phyloP scores from a whole-genome alignment of 2,329 filamentous ascomycete genomes.

The Curvularia spicifera region DNA sequence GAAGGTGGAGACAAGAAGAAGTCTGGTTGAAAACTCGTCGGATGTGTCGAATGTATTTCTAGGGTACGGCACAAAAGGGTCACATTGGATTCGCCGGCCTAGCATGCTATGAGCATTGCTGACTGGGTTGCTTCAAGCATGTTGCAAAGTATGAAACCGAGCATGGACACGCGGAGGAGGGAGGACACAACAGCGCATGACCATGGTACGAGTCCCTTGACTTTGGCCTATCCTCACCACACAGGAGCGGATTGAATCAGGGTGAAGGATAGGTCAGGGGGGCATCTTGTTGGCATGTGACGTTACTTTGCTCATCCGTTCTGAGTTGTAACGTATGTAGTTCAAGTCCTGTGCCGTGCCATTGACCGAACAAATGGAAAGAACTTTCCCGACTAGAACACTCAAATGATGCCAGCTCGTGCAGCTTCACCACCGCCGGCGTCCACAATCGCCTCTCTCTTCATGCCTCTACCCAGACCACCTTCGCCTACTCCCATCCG shows the following conservation, averaged over 20 bases:
- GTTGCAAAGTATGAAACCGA: not conserved
- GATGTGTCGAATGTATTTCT: not conserved
- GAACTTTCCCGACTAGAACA: not conserved
- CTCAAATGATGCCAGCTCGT: conserved; percentile 55
- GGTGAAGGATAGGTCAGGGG: not conserved
- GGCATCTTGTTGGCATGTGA: conserved; percentile 8
- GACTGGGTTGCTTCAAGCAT: not conserved
- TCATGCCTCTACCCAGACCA: conserved; percentile 65
- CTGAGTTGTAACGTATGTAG: conserved; percentile 1
- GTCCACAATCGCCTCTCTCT: conserved; percentile 61
- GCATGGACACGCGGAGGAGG: not conserved
- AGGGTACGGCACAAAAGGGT: not conserved
- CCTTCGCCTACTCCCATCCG: conserved; percentile 96
- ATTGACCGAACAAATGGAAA: conserved; percentile 10
- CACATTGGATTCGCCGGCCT: not conserved
- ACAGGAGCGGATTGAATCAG: not conserved
- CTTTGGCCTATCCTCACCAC: not conserved
- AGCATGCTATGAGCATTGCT: not conserved
- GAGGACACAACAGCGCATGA: not conserved
- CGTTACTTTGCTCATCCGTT: conserved; percentile 2
- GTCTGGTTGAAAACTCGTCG: conserved; percentile 17
- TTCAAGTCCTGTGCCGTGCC: conserved; percentile 7
- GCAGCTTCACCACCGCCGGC: conserved; percentile 67
- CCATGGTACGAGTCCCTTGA: not conserved
- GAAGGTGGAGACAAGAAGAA: conserved; percentile 36